Evolutionary conservation across 176 grass and related monocot species (phyloP).

Genomic region (Musa schizocarpa): DNA sequence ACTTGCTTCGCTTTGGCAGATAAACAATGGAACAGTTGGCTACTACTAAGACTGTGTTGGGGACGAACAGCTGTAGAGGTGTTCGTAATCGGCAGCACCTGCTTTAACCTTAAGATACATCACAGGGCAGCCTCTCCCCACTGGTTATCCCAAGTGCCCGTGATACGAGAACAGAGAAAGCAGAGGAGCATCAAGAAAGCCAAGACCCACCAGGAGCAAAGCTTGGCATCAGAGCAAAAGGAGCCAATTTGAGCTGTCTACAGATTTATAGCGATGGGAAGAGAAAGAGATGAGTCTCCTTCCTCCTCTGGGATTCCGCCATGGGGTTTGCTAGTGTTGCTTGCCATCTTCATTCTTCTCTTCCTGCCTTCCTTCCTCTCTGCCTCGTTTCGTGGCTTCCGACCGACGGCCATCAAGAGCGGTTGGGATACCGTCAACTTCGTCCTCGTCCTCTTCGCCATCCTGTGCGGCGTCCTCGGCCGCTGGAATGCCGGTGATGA

Average conservation of each 20-base stretch:
- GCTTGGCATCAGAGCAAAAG: too few relatives aligned
- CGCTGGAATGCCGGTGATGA: conserved; percentile 28
- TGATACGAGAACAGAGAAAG: not conserved
- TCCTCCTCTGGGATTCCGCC: conserved; percentile 44
- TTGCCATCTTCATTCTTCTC: conserved; percentile 45
- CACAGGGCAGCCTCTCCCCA: too few relatives aligned
- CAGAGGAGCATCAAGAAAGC: not conserved
- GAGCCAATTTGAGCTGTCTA: too few relatives aligned
- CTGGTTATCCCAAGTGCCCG: too few relatives aligned
- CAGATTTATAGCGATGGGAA: not conserved
- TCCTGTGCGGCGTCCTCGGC: conserved; percentile 74
- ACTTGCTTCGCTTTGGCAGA: not conserved
- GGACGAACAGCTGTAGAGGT: not conserved
- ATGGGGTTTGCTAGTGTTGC: conserved; percentile 51
- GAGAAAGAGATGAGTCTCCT: not conserved
- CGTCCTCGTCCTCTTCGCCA: conserved; percentile 72
- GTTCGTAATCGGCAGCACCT: too few relatives aligned
- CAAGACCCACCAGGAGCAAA: not conserved
- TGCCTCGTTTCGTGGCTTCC: conserved; percentile 22
- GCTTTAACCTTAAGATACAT: too few relatives aligned
- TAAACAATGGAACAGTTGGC: not conserved
- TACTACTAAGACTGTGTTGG: not conserved
- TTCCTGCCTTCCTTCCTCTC: conserved; percentile 35
- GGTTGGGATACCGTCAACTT: conserved; percentile 85
- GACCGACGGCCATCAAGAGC: conserved; percentile 35